Conservation (phyloP, 83 land plant species). For the Larix sibirica region DNA sequence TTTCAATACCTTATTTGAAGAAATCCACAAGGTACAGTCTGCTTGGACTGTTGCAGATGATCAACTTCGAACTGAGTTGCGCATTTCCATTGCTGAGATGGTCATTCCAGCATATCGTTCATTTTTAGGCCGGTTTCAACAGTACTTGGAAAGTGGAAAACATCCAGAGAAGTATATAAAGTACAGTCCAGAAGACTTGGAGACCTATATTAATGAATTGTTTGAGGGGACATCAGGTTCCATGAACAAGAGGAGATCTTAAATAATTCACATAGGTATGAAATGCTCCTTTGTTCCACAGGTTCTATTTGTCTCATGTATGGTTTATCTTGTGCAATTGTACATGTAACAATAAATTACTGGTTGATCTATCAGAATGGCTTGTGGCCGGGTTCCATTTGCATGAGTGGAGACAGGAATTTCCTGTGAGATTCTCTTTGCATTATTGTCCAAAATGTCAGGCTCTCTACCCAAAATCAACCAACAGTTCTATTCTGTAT, state of each 20-base stretch:
- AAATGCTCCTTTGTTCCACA: not conserved
- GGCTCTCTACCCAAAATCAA: constrained; percentile 1
- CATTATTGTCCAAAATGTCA: constrained; percentile 4
- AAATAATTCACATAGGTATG: too few relatives aligned
- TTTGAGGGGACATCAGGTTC: constrained; percentile 45
- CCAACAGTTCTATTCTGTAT: not conserved
- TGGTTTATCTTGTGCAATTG: not conserved
- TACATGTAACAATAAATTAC: not conserved
- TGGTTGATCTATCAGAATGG: not conserved
- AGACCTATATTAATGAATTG: constrained; percentile 66
- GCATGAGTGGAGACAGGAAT: not conserved
- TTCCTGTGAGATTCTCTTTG: not conserved
- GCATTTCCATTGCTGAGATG: constrained; percentile 78
- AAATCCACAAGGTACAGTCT: constrained; percentile 77
- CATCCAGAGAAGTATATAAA: constrained; percentile 87
- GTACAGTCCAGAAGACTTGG: constrained; percentile 79
- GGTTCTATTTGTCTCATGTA: not conserved
- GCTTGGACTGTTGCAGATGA: constrained; percentile 77
- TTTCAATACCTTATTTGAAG: constrained; percentile 79
- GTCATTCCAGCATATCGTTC: constrained; percentile 81
- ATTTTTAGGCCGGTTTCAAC: constrained; percentile 61
- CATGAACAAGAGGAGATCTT: constrained; percentile 2
- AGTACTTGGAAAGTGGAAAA: constrained; percentile 56
- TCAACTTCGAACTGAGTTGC: constrained; percentile 77
- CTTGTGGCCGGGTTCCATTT: not conserved